Conservation (phyloP, 139 green algal genomes). For the Chlorella sp. region DNA sequence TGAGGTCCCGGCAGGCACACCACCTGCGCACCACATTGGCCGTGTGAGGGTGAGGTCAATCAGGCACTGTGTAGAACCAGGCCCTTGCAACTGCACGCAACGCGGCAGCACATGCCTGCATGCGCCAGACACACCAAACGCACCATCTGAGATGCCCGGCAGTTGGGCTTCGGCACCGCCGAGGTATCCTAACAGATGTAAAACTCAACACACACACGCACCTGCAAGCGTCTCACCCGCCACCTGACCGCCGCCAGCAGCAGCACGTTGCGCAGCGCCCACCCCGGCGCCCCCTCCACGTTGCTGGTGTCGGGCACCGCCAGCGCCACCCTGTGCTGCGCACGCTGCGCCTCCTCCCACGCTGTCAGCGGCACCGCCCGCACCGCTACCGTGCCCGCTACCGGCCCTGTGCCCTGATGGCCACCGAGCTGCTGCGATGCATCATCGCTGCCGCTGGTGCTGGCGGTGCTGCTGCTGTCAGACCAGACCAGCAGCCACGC, state of each 20-base stretch:
- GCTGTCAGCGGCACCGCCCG: background rate
- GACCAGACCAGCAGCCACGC: background rate
- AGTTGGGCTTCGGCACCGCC: too few species aligned
- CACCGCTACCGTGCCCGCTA: slow-evolving; percentile 8
- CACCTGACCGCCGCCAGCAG: slow-evolving; percentile 49
- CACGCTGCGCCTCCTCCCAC: background rate
- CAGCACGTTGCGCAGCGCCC: slow-evolving; percentile 84
- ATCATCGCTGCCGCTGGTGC: too few species aligned
- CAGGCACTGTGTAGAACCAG: too few species aligned
- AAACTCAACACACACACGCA: too few species aligned
- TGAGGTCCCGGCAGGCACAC: too few species aligned
- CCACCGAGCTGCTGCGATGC: too few species aligned
- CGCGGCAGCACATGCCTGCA: background rate
- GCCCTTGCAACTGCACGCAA: too few species aligned
- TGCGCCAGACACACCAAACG: background rate
- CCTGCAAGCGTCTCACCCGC: slow-evolving; percentile 21
- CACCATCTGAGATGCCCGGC: background rate
- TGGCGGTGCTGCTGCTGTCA: background rate
- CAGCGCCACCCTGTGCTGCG: slow-evolving; percentile 30
- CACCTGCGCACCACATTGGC: too few species aligned
- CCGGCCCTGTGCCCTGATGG: background rate
- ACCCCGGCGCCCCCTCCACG: slow-evolving; percentile 53
- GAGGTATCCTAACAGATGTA: too few species aligned
- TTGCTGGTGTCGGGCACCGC: slow-evolving; percentile 65
- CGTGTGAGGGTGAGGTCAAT: too few species aligned